Evolutionary conservation across 805 yeast species (phyloP), one percentile per base, ranked within the genome.

Genomic region (Teunomyces aglyptinius): DNA sequence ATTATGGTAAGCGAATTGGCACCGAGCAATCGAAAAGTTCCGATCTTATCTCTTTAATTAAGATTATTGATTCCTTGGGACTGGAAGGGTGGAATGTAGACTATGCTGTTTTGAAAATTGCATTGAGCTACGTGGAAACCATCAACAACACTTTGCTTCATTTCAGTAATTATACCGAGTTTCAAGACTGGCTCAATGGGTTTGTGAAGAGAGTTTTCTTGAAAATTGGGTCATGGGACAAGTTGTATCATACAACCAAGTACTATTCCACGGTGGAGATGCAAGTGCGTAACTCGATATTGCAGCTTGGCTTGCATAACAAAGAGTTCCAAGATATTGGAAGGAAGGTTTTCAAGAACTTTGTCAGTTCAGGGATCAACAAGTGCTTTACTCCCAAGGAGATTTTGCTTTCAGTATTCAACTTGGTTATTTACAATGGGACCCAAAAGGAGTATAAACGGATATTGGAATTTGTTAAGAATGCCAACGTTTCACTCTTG

Each of bases 361-460:
- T 70, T 22, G 47, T 72, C 15, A 82, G 78, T 46, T 54, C 68
- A 0, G 86, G 86, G 1, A 80, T 82, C 13, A 65, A 73, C 31
- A 56, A 70, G 16, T 59, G 76, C 0, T 69, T 82, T 33, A 58
- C 60, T 6, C 88, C 90, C 2, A 67, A 67, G 42, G 80, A 76
- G 50, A 51, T 85, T 15, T 57, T 80, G 13, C 63, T 71, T 6
- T 66, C 78, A 22, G 64, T 74, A 5, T 63, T 83, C 43, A 66
- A 73, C 10, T 62, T 75, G 8, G 61, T 71, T 3, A 65, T 81
- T 28, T 59, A 64, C 24, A 62, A 64, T 5, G 64, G 68, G 35
- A 65, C 66, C 31, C 62, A 64, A 43, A 77, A 79, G 52, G 82
- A 80, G 31, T 85, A 83, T 74, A 85, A 85, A 60, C 82, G 78